Percentiles rank a stretch among this genome's conserved stretches.
Conservation (phyloP, 2,329 filamentous ascomycete genomes). For the Botrytis squamosa region DNA sequence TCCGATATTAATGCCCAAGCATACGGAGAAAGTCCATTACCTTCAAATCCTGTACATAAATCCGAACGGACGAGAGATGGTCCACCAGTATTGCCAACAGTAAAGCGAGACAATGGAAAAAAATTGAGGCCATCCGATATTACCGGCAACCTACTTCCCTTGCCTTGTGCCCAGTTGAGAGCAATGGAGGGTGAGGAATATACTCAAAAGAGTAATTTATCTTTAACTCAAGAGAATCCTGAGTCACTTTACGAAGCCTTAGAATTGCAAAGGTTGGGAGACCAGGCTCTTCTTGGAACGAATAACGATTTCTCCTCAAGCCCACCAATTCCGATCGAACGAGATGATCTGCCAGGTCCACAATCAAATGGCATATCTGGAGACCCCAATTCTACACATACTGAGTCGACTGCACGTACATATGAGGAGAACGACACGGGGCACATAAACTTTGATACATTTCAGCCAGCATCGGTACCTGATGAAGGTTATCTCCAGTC, state of each 20-base stretch:
- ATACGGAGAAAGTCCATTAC: not conserved
- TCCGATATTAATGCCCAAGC: not conserved
- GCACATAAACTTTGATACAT: conserved; percentile 30
- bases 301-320: not conserved
- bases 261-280: conserved; percentile 20
- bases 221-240: conserved; percentile 36
- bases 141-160: not conserved
- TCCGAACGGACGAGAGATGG: not conserved
- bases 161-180: not conserved
- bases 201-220: conserved; percentile 35
- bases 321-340: not conserved
- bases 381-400: conserved; percentile 26
- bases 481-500: conserved; percentile 24
- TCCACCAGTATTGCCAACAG: not conserved
- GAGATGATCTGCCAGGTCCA: not conserved
- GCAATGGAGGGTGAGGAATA: conserved; percentile 15
- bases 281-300: conserved; percentile 12
- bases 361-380: not conserved
- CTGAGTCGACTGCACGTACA: conserved; percentile 34
- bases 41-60: not conserved
- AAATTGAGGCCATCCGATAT: not conserved
- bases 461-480: conserved; percentile 10
- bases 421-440: conserved; percentile 35
- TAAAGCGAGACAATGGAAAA: too few relatives aligned
- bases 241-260: conserved; percentile 34